A percentile compares a stretch with the other conserved stretches of the same genome.
These are phyloP conservation scores for Darksidea phi DNA, from an alignment of 495 filamentous ascomycete species.

Conservation along the genomic window DNA sequence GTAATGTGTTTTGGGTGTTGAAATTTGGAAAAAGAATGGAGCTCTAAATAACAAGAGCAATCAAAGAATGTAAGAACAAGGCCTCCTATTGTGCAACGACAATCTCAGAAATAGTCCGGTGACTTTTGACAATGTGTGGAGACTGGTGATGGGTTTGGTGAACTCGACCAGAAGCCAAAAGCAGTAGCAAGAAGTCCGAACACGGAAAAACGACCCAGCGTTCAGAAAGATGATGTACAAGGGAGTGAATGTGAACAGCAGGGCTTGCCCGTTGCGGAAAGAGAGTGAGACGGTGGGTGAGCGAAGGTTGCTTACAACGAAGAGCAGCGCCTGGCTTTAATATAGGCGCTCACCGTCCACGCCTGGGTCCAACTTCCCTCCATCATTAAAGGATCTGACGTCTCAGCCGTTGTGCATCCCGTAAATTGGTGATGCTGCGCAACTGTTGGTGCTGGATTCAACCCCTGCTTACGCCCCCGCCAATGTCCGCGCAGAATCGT, in stretches of 20 bases:
- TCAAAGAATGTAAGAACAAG: constrained; percentile 8
- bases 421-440: neutral
- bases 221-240: constrained; percentile 17
- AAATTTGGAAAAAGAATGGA: neutral
- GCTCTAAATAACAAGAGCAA: neutral
- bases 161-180: neutral
- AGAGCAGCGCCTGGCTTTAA: too few relatives aligned
- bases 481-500: constrained; percentile 11
- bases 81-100: constrained; percentile 5
- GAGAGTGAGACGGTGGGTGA: neutral
- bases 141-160: too few relatives aligned
- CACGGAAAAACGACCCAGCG: constrained; percentile 25
- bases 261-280: constrained; percentile 15
- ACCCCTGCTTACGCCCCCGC: constrained; percentile 5
- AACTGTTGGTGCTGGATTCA: neutral
- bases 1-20: neutral
- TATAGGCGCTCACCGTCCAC: neutral
- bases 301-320: neutral
- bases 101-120: constrained; percentile 5
- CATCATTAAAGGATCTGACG: neutral
- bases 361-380: neutral
- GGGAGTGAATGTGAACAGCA: constrained; percentile 20
- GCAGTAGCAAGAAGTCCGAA: constrained; percentile 13
- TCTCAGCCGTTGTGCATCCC: neutral
- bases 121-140: constrained; percentile 1